These are phyloP conservation scores for Stagonosporopsis tanaceti DNA, from an alignment of 2,329 filamentous ascomycete genomes.

Conservation along the genomic window DNA sequence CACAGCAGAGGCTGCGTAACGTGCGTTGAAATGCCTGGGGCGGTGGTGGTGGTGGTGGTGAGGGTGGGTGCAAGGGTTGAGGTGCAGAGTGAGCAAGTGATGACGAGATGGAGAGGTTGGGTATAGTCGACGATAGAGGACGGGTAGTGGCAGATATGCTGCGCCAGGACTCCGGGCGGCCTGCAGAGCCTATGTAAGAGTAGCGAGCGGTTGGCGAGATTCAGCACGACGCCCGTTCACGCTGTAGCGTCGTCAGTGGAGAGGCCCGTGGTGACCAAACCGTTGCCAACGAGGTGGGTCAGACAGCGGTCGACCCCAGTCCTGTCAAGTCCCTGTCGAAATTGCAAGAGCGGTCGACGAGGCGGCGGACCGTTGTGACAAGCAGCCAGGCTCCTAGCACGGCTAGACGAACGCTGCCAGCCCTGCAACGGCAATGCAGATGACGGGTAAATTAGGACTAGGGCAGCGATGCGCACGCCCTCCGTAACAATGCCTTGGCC, in stretches of 20 bases:
- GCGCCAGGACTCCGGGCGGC: conserved; percentile 47
- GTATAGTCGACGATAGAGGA: conserved; percentile 24
- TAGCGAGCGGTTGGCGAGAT: conserved; percentile 46
- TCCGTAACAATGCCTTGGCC: conserved; percentile 42
- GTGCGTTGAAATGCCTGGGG: neutral
- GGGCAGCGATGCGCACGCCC: conserved; percentile 45
- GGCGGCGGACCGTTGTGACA: conserved; percentile 50
- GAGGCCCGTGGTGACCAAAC: conserved; percentile 43
- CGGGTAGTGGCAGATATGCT: conserved; percentile 40
- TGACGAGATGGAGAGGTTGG: conserved; percentile 31
- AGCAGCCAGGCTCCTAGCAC: conserved; percentile 40
- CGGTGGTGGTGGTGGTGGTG: neutral
- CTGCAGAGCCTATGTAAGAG: conserved; percentile 50
- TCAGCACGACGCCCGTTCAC: conserved; percentile 45
- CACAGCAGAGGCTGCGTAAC: conserved; percentile 48
- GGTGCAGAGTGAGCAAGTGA: conserved; percentile 22
- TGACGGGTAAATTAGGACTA: conserved; percentile 42
- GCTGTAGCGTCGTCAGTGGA: conserved; percentile 42
- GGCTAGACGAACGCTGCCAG: conserved; percentile 42
- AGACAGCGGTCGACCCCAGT: conserved; percentile 45
- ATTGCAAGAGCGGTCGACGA: conserved; percentile 47
- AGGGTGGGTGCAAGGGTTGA: conserved; percentile 16
- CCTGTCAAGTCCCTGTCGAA: conserved; percentile 44
- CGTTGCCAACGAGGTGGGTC: conserved; percentile 50
- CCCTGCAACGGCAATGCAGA: conserved; percentile 54